phyloP scores from a whole-genome alignment of 2,329 filamentous ascomycete species.

The Colletotrichum sp. region DNA sequence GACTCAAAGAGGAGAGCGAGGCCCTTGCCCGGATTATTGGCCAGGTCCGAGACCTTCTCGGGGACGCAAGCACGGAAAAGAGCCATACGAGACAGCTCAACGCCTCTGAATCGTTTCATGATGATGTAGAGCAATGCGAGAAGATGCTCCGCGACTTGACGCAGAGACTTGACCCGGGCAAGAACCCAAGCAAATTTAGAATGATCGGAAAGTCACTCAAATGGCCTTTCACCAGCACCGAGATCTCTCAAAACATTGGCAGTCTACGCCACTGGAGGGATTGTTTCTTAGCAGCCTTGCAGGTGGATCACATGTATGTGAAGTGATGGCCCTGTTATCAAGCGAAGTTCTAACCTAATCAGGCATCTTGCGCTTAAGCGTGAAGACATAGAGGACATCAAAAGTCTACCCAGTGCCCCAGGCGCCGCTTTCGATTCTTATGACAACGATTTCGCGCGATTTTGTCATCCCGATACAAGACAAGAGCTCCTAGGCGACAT shows the following conservation, averaged over 20 bases:
- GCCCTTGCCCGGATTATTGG: neutral
- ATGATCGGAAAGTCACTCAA: neutral
- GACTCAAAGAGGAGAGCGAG: rapidly evolving
- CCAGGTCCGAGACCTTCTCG: rapidly evolving
- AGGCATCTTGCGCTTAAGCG: neutral
- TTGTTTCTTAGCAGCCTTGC: neutral
- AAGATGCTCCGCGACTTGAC: neutral
- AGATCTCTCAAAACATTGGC: rapidly evolving
- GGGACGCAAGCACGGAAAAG: rapidly evolving
- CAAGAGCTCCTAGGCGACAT: rapidly evolving
- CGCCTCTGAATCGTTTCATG: rapidly evolving
- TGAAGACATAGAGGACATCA: neutral
- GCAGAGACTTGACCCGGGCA: neutral
- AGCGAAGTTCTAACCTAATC: neutral
- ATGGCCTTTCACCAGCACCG: neutral
- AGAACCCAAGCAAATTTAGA: neutral
- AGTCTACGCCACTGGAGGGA: neutral
- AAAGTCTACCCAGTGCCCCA: rapidly evolving
- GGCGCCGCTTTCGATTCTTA: neutral
- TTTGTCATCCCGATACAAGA: neutral
- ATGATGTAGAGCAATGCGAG: rapidly evolving
- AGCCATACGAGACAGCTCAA: rapidly evolving
- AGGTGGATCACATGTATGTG: neutral
- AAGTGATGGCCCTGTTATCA: too few species aligned
- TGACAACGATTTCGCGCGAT: rapidly evolving